Evolutionary conservation across 257 asterid species (phyloP), one percentile per base, ranked within the genome.

Genomic region (Gardenia jasminoides): DNA sequence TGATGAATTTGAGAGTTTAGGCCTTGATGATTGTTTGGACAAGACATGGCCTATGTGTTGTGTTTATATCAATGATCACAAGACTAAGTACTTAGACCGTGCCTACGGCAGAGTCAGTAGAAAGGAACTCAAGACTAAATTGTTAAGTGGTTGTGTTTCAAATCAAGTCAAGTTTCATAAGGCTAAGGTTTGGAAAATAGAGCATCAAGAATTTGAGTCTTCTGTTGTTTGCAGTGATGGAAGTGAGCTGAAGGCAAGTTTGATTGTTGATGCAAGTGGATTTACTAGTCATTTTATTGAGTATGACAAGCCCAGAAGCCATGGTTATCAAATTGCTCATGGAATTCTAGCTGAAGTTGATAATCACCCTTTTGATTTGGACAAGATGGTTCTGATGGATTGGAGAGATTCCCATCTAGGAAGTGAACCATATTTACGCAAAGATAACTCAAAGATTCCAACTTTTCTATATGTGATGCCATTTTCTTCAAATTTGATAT

Each of bases 371-470:
- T 95, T 89, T 80, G 97, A 95, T 86, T 82, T 93, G 85, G 99
- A 93, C 69, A 92, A 92, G 82, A 93, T 95, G 97, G 89, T 92
- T 67, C 87, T 95, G 66, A 92, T 95, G 99, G 99, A 93, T 85
- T 95, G 98, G 98, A 89, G 99, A 78, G 99, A 95, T 78, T 85
- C 97, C 58, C 99, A 95, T 81, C 79, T 95, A 1, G 97, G 96
- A n/a, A 95, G 90, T 52, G 99, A 95, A 89, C 99, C 98, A 1
- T 41, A 81, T 46, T 67, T 92, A 31, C 88, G 97, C 0, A 76
- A 73, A 16, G 77, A 80, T 54, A 93, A 93, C 75, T 70, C 92
- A 28, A 88, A 65, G 59, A 56, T 66, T 20, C 99, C 99, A 1
- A 91, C 98, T 33, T 93, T 95, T 67, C 82, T 95, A 44, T 95